phyloP scores from a whole-genome alignment of 1,284 basidiomycete genomes.

The Apiotrichum domesticum region DNA sequence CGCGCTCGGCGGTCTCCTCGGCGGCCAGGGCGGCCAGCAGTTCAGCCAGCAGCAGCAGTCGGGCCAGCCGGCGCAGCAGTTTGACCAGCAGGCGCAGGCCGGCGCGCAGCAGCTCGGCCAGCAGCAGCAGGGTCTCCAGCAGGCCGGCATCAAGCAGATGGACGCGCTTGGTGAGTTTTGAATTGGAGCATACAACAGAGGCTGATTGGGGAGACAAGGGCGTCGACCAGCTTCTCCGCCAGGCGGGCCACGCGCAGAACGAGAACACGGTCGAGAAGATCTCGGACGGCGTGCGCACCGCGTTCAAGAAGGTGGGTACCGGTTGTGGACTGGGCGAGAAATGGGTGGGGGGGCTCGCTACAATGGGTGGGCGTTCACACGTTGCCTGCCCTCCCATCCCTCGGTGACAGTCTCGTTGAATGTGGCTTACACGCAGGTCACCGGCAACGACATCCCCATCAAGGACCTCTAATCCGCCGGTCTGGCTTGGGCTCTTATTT shows the following conservation, averaged over 20 bases:
- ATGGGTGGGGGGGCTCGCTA: too few species aligned
- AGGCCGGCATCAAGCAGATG: neutral
- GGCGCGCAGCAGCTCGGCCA: neutral
- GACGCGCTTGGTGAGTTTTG: slow-evolving; percentile 41
- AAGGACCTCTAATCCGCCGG: slow-evolving; percentile 12
- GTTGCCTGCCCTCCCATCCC: too few species aligned
- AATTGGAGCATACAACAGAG: neutral
- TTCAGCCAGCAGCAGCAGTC: slow-evolving; percentile 8
- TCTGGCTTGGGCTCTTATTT: too few species aligned
- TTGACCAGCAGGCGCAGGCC: neutral
- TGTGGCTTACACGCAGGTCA: slow-evolving; percentile 16
- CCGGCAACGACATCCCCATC: slow-evolving; percentile 42
- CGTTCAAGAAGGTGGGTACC: slow-evolving; percentile 41
- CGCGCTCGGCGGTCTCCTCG: too few species aligned
- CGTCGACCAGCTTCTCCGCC: slow-evolving; percentile 30
- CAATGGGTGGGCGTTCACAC: too few species aligned
- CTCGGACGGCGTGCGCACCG: slow-evolving; percentile 45
- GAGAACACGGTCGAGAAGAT: slow-evolving; percentile 47
- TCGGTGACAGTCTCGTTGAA: neutral
- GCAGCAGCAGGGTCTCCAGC: slow-evolving; percentile 1
- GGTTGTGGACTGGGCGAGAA: too few species aligned
- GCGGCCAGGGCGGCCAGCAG: neutral
- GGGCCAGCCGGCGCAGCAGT: slow-evolving; percentile 19
- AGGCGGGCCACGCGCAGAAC: slow-evolving; percentile 39
- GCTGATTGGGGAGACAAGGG: slow-evolving; percentile 36